These are phyloP conservation scores for Dictyostelium brefeldianum DNA, from an alignment of 78 protist species.

Conservation along the genomic window DNA sequence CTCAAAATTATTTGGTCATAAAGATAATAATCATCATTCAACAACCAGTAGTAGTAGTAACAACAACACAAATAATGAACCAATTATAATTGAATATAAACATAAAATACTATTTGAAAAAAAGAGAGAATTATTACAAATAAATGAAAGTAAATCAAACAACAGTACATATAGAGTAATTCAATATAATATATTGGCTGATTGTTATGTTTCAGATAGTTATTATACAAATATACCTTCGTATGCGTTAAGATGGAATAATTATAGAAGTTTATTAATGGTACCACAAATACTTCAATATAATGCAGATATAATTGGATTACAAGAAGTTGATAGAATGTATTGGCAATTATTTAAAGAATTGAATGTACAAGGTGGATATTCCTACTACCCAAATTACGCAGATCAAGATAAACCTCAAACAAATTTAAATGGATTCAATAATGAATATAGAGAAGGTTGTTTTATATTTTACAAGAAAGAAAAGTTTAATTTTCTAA, in stretches of 20 bases:
- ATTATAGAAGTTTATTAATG: constrained; percentile 18
- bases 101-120: background rate
- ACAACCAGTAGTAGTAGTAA: background rate
- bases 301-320: constrained; percentile 35
- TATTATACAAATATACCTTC: background rate
- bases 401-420: background rate
- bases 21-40: background rate
- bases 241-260: constrained; percentile 20
- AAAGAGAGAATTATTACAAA: background rate
- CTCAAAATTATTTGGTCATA: background rate
- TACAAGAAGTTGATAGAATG: constrained; percentile 40
- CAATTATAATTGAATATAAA: too few relatives aligned
- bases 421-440: background rate
- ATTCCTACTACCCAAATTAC: background rate
- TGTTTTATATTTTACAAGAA: constrained; percentile 18
- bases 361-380: constrained; percentile 40
- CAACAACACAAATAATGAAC: background rate
- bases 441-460: constrained; percentile 8
- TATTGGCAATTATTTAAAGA: constrained; percentile 3
- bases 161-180: background rate
- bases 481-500: background rate
- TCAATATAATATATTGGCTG: constrained; percentile 43
- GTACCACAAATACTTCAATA: constrained; percentile 24
- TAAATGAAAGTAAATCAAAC: background rate
- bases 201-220: constrained; percentile 18